phyloP scores from a whole-genome alignment of 768 basidiomycete genomes.

The Agaricus sinodeliciosus region DNA sequence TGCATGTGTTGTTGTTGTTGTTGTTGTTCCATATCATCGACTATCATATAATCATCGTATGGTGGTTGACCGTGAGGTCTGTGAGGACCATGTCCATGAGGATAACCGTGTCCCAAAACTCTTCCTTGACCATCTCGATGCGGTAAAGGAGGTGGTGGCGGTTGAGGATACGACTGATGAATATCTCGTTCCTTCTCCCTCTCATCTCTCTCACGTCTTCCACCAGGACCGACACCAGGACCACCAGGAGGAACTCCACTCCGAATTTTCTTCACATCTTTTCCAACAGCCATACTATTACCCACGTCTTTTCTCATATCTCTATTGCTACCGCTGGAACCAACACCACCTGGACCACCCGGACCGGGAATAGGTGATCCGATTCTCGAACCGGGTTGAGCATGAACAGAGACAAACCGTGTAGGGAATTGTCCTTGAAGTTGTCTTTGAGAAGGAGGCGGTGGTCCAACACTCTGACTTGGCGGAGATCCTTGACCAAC shows the following conservation, averaged over 20 bases:
- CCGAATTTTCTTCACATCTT: slow-evolving; percentile 7
- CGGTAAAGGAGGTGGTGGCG: slow-evolving; percentile 8
- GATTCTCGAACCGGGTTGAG: slow-evolving; percentile 8
- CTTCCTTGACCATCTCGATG: slow-evolving; percentile 11
- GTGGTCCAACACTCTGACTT: not conserved
- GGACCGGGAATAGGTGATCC: slow-evolving; percentile 9
- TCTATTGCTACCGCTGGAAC: not conserved
- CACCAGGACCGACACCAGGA: not conserved
- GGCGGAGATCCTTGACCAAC: slow-evolving; percentile 4
- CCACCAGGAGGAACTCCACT: not conserved
- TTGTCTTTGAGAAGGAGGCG: slow-evolving; percentile 7
- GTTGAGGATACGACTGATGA: slow-evolving; percentile 11
- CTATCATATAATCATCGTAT: slow-evolving; percentile 4
- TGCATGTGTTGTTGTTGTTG: not conserved
- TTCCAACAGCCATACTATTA: slow-evolving; percentile 3
- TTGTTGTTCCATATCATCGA: slow-evolving; percentile 9
- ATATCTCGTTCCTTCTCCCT: slow-evolving; percentile 11
- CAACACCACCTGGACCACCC: not conserved
- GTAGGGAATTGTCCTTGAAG: slow-evolving; percentile 7
- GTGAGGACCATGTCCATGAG: slow-evolving; percentile 4
- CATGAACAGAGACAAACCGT: slow-evolving; percentile 2
- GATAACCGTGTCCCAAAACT: slow-evolving; percentile 13
- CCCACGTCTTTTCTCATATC: slow-evolving; percentile 4
- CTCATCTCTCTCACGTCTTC: slow-evolving; percentile 8
- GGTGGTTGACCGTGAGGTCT: slow-evolving; percentile 2